Base-by-base conservation (phyloP, 495 filamentous ascomycete species). In the Penicillium goetzii region DNA sequence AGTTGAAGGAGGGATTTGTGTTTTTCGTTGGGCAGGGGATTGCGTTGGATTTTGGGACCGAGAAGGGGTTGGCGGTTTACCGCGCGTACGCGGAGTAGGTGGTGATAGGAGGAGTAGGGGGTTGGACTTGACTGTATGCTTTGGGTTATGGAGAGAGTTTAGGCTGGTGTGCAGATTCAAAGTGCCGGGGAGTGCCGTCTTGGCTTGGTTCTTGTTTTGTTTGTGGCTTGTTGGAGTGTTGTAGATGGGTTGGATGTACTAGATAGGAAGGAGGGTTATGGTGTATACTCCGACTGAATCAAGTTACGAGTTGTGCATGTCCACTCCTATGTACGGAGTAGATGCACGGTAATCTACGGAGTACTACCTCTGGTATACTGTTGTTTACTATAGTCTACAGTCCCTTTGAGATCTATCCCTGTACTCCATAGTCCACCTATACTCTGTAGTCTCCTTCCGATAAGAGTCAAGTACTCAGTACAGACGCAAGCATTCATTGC, bases 1-100 rank as follows among this genome's bases (percentile, higher is more conserved):
- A 86, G 30, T 60, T 91, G 33, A 81, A 80, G 14, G 84, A 89
- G 72, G 91, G 81, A 2, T 84, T 74, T 65, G 85, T 92, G 10
- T 92, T 80, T 65, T 92, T 90, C 72, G 78, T 92, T 7, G 89
- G 87, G 11, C 82, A 84, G 21, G 88, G 86, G 2, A 76, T 85
- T 56, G 73, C 80, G 61, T 56, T 88, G 38, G 73, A 80, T 34
- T 83, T 84, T 61, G 69, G 73, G 50, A 80, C 82, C 4, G 71
- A 80, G 30, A 69, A 74, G 43, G 85, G 79, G 1, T 62, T 90
- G 77, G 79, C 85, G 55, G 70, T 85, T 23, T 85, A 86, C 68
- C 79, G 81, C 67, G 83, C 86, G 15, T 86, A 80, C 74, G 80
- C 79, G 15, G 84, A 85, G 68, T 84, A 74, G 57, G 7, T 4